Conservation (phyloP, 2,329 filamentous ascomycete genomes). For the Lasiodiplodia theobromae region DNA sequence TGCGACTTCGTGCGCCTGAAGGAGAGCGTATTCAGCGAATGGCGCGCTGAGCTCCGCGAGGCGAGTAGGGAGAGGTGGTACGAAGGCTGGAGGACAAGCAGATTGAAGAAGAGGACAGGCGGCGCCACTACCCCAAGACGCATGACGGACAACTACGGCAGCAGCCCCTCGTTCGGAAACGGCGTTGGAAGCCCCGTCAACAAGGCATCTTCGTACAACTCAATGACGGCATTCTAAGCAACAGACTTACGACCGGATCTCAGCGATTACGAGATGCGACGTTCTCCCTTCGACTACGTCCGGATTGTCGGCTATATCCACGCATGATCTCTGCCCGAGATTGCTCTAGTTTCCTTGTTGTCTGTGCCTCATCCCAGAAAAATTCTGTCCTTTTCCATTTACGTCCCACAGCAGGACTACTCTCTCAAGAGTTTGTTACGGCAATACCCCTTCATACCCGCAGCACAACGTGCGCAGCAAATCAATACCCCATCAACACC, state of each 20-base stretch:
- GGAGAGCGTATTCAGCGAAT: conserved; percentile 91
- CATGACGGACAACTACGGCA: conserved; percentile 19
- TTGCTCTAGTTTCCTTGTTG: conserved; percentile 19
- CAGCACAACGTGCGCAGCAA: conserved; percentile 21
- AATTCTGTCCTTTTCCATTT: conserved; percentile 10
- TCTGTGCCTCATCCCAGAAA: conserved; percentile 17
- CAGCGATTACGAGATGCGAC: background rate
- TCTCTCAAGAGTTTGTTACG: conserved; percentile 9
- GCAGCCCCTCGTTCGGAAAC: conserved; percentile 6
- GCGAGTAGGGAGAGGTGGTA: conserved; percentile 94
- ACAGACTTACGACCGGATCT: background rate
- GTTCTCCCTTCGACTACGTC: background rate
- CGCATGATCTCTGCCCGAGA: conserved; percentile 23
- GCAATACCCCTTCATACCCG: conserved; percentile 20
- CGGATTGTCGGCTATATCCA: conserved; percentile 14
- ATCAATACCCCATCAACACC: conserved; percentile 17
- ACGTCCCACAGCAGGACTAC: conserved; percentile 5
- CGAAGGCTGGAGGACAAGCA: conserved; percentile 84
- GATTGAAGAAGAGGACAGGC: conserved; percentile 44
- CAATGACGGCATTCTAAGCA: conserved; percentile 18
- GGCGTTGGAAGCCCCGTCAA: conserved; percentile 1
- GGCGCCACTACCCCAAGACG: conserved; percentile 13
- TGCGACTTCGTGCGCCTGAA: conserved; percentile 93
- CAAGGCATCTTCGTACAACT: conserved; percentile 3
- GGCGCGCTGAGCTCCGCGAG: conserved; percentile 89